Evolutionary conservation across 768 basidiomycete genomes (phyloP).

Genomic region (Naematelia encephala): DNA sequence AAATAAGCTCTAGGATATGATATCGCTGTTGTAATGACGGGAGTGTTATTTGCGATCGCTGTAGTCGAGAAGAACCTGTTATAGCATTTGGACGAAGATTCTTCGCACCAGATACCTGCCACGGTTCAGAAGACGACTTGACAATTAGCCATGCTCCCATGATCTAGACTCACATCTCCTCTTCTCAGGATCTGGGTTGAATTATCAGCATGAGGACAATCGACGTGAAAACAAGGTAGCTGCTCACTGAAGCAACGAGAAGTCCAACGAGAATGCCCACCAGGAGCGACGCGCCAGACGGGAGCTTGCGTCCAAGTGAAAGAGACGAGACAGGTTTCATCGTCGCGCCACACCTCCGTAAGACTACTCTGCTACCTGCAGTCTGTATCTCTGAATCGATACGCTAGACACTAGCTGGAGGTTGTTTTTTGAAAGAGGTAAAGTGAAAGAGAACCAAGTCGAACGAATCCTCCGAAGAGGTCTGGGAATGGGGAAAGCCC

Average conservation of each 20-base stretch:
- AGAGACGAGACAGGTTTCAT: conserved; percentile 6
- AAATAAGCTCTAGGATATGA: conserved; percentile 80
- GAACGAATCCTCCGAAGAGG: too few species aligned
- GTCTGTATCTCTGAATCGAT: too few species aligned
- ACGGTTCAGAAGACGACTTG: conserved; percentile 7
- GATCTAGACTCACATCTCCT: conserved; percentile 30
- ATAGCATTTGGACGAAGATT: conserved; percentile 36
- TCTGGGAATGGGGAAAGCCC: too few species aligned
- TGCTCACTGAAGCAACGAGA: conserved; percentile 42
- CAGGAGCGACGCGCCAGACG: conserved; percentile 44
- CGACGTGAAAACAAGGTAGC: not conserved
- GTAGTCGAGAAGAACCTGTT: conserved; percentile 30
- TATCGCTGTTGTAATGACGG: conserved; percentile 80
- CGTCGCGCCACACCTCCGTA: too few species aligned
- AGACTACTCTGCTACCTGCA: too few species aligned
- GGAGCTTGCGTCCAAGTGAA: conserved; percentile 36
- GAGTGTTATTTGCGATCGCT: conserved; percentile 51
- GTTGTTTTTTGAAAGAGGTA: too few species aligned
- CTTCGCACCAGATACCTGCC: conserved; percentile 34
- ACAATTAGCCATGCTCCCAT: not conserved
- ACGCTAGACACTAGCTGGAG: too few species aligned
- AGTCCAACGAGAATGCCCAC: conserved; percentile 47
- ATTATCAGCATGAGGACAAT: not conserved
- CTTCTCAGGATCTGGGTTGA: conserved; percentile 34
- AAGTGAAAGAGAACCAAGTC: too few species aligned